Conservation (phyloP, 2,329 filamentous ascomycete species). For the Xylaria sp. region DNA sequence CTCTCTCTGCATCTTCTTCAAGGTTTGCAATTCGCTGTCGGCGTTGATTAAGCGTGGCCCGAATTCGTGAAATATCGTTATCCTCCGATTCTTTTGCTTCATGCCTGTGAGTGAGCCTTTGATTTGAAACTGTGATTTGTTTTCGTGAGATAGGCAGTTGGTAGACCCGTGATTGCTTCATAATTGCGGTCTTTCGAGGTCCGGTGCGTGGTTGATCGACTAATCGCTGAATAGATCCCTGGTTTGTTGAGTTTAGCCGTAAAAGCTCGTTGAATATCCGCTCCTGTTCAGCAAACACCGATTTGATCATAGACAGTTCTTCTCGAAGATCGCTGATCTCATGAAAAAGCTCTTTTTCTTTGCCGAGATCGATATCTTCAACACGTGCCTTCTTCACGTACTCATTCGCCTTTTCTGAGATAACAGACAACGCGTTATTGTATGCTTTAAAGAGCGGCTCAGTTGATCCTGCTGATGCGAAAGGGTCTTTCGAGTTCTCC, state of each 20-base stretch:
- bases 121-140: no score
- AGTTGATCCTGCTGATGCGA: not conserved
- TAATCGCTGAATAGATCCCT: constrained; percentile 10
- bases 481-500: not conserved
- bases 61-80: not conserved
- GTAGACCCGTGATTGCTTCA: no score
- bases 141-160: no score
- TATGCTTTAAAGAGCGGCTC: constrained; percentile 8
- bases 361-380: constrained; percentile 21
- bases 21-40: constrained; percentile 14
- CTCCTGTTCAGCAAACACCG: constrained; percentile 19
- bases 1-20: constrained; percentile 19
- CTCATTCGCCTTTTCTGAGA: constrained; percentile 18
- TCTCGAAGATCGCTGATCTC: constrained; percentile 26
- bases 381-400: constrained; percentile 12
- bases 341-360: constrained; percentile 20
- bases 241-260: constrained; percentile 41
- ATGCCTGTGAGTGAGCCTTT: no score
- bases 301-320: constrained; percentile 28
- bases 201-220: no score
- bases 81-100: no score
- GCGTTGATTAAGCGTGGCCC: constrained; percentile 16
- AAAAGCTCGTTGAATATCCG: constrained; percentile 42
- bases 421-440: constrained; percentile 7
- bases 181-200: no score